These are phyloP conservation scores for Corymbia maculata DNA, from an alignment of 345 rosid genomes.

Conservation along the genomic window DNA sequence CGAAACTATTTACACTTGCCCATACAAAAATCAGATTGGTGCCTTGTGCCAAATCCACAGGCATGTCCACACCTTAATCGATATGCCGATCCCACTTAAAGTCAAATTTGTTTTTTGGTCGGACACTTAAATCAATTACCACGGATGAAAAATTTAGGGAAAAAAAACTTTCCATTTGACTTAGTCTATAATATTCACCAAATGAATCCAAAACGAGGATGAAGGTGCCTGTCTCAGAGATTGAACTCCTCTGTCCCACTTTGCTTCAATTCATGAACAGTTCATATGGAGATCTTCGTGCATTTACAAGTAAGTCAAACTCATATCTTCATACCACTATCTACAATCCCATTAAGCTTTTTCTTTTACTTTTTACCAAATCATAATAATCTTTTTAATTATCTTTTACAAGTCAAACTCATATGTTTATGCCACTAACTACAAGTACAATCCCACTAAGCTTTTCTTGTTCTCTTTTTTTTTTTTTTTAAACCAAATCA, in stretches of 20 bases:
- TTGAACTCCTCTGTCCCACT: background rate
- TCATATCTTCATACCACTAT: background rate
- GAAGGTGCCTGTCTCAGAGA: background rate
- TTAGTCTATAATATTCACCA: background rate
- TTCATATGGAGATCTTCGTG: background rate
- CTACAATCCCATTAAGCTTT: background rate
- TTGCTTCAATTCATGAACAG: background rate
- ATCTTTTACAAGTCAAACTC: background rate
- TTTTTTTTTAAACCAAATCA: background rate
- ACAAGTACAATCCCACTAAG: background rate
- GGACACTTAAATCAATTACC: background rate
- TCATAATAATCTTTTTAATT: background rate
- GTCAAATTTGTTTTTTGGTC: too few species aligned
- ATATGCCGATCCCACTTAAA: background rate
- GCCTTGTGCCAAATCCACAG: background rate
- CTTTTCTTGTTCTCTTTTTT: background rate
- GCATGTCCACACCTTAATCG: background rate
- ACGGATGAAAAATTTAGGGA: background rate
- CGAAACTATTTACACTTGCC: too few species aligned
- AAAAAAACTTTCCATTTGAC: background rate
- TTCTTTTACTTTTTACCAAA: background rate
- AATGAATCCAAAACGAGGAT: background rate
- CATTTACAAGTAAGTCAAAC: background rate
- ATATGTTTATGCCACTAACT: background rate
- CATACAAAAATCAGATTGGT: background rate